A percentile compares a stretch with the other conserved stretches of the same genome.
Evolutionary conservation across 345 rosid genomes (phyloP).

Genomic region (Brassica cretica): DNA sequence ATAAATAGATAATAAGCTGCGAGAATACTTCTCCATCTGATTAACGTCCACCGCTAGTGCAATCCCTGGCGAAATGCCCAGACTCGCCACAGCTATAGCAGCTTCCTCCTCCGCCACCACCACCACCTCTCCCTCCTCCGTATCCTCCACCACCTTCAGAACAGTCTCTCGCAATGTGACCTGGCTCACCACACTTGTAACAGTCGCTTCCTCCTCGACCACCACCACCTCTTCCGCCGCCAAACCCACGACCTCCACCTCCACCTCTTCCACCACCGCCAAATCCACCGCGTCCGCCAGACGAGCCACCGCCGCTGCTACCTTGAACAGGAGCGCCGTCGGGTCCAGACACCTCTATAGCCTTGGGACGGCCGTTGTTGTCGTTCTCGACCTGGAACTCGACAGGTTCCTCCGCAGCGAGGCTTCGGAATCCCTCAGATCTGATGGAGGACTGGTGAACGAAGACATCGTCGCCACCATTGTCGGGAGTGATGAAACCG

Average conservation of each 20-base stretch:
- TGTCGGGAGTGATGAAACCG: slow-evolving; percentile 86
- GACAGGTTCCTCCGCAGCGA: slow-evolving; percentile 59
- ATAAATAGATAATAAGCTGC: not conserved
- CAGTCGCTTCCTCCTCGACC: slow-evolving; percentile 30
- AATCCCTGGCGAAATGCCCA: slow-evolving; percentile 88
- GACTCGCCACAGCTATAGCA: slow-evolving; percentile 40
- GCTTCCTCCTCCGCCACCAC: slow-evolving; percentile 24
- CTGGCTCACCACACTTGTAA: slow-evolving; percentile 36
- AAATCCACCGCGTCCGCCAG: slow-evolving; percentile 34
- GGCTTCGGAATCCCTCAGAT: slow-evolving; percentile 76
- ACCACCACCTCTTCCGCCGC: slow-evolving; percentile 20
- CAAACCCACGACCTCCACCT: slow-evolving; percentile 32
- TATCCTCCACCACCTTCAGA: slow-evolving; percentile 25
- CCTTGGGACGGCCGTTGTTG: slow-evolving; percentile 63
- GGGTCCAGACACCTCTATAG: slow-evolving; percentile 79
- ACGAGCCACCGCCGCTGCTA: slow-evolving; percentile 27
- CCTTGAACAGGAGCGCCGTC: slow-evolving; percentile 37
- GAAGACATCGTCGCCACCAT: slow-evolving; percentile 78
- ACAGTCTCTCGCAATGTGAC: slow-evolving; percentile 38
- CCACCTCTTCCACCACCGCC: slow-evolving; percentile 12
- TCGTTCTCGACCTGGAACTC: slow-evolving; percentile 56
- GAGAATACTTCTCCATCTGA: not conserved
- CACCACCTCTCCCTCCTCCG: slow-evolving; percentile 14
- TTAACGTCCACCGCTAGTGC: slow-evolving; percentile 62
- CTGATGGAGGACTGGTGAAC: slow-evolving; percentile 86